These are phyloP conservation scores for Anthoceros angustus DNA, from an alignment of 225 moss, liverwort and hornwort genomes.

Conservation along the genomic window DNA sequence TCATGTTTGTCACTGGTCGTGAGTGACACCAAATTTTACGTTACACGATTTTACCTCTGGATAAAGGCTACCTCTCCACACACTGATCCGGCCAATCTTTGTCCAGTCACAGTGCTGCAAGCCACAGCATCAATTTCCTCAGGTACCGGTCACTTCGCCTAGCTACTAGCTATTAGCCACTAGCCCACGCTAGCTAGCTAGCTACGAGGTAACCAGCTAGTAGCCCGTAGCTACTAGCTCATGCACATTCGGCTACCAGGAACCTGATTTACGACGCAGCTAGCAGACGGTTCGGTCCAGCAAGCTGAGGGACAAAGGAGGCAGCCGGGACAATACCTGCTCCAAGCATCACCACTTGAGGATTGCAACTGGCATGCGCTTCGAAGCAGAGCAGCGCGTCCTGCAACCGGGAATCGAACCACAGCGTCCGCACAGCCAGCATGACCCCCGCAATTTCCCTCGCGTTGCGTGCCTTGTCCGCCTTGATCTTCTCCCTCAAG, in stretches of 20 bases:
- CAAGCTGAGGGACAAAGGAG: not conserved
- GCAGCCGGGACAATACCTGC: slow-evolving; percentile 25
- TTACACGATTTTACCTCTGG: too few species aligned
- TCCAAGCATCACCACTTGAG: slow-evolving; percentile 60
- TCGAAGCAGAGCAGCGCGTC: slow-evolving; percentile 34
- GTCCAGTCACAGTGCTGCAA: too few species aligned
- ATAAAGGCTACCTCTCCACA: too few species aligned
- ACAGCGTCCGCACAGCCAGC: slow-evolving; percentile 72
- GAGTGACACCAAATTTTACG: too few species aligned
- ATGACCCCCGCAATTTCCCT: slow-evolving; percentile 60
- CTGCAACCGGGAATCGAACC: slow-evolving; percentile 56
- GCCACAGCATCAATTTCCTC: too few species aligned
- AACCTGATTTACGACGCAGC: too few species aligned
- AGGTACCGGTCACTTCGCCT: too few species aligned
- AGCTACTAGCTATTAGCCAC: too few species aligned
- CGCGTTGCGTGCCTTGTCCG: slow-evolving; percentile 37
- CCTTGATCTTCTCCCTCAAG: slow-evolving; percentile 47
- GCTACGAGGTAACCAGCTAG: not conserved
- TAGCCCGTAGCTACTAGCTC: too few species aligned
- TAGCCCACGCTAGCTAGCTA: too few species aligned
- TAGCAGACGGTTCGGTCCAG: not conserved
- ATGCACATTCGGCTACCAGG: not conserved
- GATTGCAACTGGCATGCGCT: slow-evolving; percentile 12
- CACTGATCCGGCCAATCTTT: too few species aligned
- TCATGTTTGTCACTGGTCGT: too few species aligned